Conservation (phyloP, 1,284 basidiomycete genomes). For the Moesziomyces sp. region DNA sequence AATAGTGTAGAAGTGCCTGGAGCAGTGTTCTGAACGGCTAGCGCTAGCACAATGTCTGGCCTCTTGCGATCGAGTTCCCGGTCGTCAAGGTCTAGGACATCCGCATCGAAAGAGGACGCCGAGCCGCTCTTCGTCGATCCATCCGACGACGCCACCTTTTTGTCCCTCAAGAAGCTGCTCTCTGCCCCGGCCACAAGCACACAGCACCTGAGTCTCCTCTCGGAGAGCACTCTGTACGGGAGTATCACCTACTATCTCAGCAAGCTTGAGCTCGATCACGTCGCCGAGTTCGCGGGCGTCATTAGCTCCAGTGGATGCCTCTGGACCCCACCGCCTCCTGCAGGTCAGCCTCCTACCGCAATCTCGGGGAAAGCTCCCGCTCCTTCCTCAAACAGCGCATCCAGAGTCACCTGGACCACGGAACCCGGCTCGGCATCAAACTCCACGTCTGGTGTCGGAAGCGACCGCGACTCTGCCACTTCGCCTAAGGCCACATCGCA, state of each 20-base stretch:
- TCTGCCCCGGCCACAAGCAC: slow-evolving; percentile 55
- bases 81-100: slow-evolving; percentile 2
- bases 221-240: slow-evolving; percentile 54
- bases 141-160: slow-evolving; percentile 54
- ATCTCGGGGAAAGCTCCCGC: slow-evolving; percentile 5
- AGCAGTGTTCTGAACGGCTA: background rate
- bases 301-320: slow-evolving; percentile 55
- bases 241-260: slow-evolving; percentile 61
- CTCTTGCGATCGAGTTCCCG: slow-evolving; percentile 7
- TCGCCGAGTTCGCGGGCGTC: slow-evolving; percentile 50
- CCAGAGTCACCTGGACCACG: slow-evolving; percentile 36
- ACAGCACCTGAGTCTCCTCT: slow-evolving; percentile 56
- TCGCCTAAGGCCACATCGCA: background rate
- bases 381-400: background rate
- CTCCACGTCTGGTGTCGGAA: background rate
- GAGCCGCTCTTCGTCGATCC: slow-evolving; percentile 47
- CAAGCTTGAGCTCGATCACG: slow-evolving; percentile 50
- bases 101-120: slow-evolving; percentile 7
- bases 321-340: slow-evolving; percentile 49
- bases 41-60: slow-evolving; percentile 15
- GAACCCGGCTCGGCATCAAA: slow-evolving; percentile 24
- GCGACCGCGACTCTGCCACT: background rate
- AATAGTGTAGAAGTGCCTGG: background rate
- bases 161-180: slow-evolving; percentile 58
- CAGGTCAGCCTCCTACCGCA: slow-evolving; percentile 7